These are phyloP conservation scores for Halophytophthora polymorphica DNA, from an alignment of 352 stramenopile genomes.

Conservation along the genomic window DNA sequence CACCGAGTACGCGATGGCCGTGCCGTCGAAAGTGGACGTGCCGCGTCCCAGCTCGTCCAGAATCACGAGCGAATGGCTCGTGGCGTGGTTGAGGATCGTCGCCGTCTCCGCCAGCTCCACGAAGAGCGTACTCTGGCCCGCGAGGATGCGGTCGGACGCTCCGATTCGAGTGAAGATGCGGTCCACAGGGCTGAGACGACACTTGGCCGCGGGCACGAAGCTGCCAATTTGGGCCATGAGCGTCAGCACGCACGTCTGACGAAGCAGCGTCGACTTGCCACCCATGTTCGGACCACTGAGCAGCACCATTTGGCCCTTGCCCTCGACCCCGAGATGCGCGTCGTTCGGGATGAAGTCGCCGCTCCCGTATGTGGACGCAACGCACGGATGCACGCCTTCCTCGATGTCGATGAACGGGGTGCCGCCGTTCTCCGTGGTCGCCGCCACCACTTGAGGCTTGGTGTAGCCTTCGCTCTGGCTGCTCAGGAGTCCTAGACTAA, in stretches of 20 bases:
- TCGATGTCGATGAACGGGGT: constrained; percentile 88
- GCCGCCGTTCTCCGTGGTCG: constrained; percentile 36
- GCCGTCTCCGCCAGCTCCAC: constrained; percentile 98
- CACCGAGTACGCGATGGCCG: constrained; percentile 97
- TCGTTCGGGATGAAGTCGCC: constrained; percentile 98
- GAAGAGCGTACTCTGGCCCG: constrained; percentile 99
- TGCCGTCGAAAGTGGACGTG: constrained; percentile 98
- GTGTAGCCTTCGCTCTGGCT: constrained; percentile 91
- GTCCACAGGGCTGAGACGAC: constrained; percentile 95
- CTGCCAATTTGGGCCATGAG: constrained; percentile 99
- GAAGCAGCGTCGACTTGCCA: constrained; percentile 97
- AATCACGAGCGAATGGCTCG: constrained; percentile 95
- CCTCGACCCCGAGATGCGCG: constrained; percentile 81
- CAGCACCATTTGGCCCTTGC: constrained; percentile 80
- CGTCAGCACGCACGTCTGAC: constrained; percentile 97
- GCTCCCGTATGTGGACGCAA: constrained; percentile 76
- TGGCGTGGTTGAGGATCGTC: constrained; percentile 96
- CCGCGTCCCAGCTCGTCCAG: constrained; percentile 98
- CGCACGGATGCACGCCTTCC: constrained; percentile 94
- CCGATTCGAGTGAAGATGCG: constrained; percentile 99
- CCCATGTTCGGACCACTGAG: constrained; percentile 99
- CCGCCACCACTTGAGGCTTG: constrained; percentile 88
- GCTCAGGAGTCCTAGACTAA: constrained; percentile 93
- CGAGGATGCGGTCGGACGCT: constrained; percentile 96
- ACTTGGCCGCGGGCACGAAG: constrained; percentile 96